A percentile compares a stretch with the other conserved stretches of the same genome.
These are phyloP conservation scores for Cyathus pygmaeus DNA, from an alignment of 1,284 basidiomycete species.

Conservation along the genomic window DNA sequence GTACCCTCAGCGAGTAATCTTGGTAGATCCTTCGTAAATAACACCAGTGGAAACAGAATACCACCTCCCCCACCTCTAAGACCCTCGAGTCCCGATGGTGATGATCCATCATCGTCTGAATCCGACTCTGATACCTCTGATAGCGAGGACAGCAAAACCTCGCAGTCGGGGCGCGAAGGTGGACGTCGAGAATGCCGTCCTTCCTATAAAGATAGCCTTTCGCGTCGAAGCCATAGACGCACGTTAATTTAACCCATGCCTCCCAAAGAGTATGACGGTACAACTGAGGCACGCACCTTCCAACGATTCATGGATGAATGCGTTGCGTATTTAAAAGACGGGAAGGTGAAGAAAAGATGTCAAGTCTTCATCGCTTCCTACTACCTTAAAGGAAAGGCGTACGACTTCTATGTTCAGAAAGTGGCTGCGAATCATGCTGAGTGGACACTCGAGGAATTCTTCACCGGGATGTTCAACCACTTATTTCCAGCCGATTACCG, in stretches of 20 bases:
- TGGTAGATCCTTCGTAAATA: no score
- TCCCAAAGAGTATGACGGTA: background rate
- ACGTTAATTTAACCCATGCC: background rate
- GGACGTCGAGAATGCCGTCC: background rate
- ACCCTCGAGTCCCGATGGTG: no score
- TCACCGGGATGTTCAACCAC: conserved; percentile 51
- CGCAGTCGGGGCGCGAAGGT: no score
- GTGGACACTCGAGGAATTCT: conserved; percentile 40
- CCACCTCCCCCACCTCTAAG: no score
- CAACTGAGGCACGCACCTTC: background rate
- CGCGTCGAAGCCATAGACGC: background rate
- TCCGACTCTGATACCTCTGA: background rate
- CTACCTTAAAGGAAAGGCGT: conserved; percentile 45
- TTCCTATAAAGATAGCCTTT: background rate
- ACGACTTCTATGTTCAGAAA: conserved; percentile 49
- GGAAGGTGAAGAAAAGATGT: conserved; percentile 22
- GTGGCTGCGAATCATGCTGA: conserved; percentile 33
- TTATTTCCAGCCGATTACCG: conserved; percentile 42
- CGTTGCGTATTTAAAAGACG: conserved; percentile 35
- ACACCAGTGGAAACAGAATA: no score
- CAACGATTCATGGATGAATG: conserved; percentile 29
- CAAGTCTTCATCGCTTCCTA: conserved; percentile 32
- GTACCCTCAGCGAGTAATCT: no score
- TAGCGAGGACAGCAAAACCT: background rate
- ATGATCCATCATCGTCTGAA: no score